These are phyloP conservation scores for Mortierella antarctica DNA, from an alignment of 192 early-diverging fungal species.

Conservation along the genomic window DNA sequence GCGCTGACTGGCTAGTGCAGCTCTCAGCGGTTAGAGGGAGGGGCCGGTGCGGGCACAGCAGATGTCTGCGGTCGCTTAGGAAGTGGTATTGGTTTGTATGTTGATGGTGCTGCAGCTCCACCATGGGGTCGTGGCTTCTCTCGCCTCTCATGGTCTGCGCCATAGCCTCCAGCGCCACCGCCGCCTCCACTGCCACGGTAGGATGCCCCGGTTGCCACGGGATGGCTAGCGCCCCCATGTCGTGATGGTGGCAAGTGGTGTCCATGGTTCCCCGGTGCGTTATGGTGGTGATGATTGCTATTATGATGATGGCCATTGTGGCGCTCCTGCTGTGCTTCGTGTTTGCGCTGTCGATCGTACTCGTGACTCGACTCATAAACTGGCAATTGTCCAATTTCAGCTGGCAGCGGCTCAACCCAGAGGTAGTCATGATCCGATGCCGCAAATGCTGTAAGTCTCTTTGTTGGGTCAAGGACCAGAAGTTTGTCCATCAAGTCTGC, in stretches of 20 bases:
- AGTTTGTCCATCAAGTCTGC: conserved; percentile 84
- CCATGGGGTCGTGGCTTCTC: conserved; percentile 30
- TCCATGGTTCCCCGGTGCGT: conserved; percentile 11
- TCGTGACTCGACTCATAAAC: conserved; percentile 85
- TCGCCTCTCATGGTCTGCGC: conserved; percentile 26
- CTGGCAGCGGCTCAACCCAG: conserved; percentile 75
- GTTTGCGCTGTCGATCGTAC: conserved; percentile 70
- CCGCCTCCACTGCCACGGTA: conserved; percentile 10
- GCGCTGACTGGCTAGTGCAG: not conserved
- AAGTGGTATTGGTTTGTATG: conserved; percentile 42
- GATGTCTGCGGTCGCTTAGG: conserved; percentile 30
- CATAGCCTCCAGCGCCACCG: conserved; percentile 7
- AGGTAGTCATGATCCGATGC: conserved; percentile 90
- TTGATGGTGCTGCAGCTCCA: not conserved
- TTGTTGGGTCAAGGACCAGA: conserved; percentile 80
- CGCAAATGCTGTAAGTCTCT: conserved; percentile 75
- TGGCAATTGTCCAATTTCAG: conserved; percentile 60
- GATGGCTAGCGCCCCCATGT: conserved; percentile 6
- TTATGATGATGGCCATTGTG: conserved; percentile 23
- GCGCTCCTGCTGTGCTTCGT: conserved; percentile 42
- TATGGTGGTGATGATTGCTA: conserved; percentile 15
- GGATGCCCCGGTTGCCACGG: conserved; percentile 10
- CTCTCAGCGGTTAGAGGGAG: conserved; percentile 2
- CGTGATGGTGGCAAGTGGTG: conserved; percentile 20
- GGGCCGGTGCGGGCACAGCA: conserved; percentile 26